Percentiles rank a stretch among this genome's conserved stretches.
Evolutionary conservation across 768 basidiomycete species (phyloP).

Genomic region (Tricholoma hemisulphureum): DNA sequence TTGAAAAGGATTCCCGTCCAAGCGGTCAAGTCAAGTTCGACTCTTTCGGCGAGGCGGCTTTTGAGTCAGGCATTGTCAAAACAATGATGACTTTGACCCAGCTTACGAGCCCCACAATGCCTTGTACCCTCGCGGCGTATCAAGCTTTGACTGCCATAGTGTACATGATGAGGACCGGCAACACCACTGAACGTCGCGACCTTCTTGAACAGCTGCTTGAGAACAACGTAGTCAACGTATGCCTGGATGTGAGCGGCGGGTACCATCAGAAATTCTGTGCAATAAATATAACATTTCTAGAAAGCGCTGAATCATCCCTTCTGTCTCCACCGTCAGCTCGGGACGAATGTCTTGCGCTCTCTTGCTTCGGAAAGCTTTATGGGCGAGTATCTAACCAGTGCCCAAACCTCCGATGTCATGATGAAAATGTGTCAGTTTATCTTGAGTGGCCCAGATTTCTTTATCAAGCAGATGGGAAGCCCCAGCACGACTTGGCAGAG

Average conservation of each 20-base stretch:
- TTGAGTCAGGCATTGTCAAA: slow-evolving; percentile 27
- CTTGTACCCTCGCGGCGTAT: slow-evolving; percentile 18
- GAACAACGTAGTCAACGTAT: slow-evolving; percentile 18
- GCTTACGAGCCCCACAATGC: slow-evolving; percentile 12
- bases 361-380: slow-evolving; percentile 22
- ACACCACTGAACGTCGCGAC: slow-evolving; percentile 14
- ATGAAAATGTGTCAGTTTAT: slow-evolving; percentile 23
- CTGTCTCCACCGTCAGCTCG: slow-evolving; percentile 22
- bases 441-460: slow-evolving; percentile 23
- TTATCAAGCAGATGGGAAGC: slow-evolving; percentile 16
- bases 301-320: slow-evolving; percentile 20
- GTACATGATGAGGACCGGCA: slow-evolving; percentile 20
- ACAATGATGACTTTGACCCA: slow-evolving; percentile 22
- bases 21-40: slow-evolving; percentile 18
- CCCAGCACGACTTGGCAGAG: slow-evolving; percentile 28
- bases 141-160: slow-evolving; percentile 21
- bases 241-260: slow-evolving; percentile 20
- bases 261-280: too few relatives aligned
- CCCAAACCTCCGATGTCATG: slow-evolving; percentile 23
- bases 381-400: slow-evolving; percentile 15
- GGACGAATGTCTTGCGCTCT: slow-evolving; percentile 16
- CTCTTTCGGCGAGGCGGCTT: slow-evolving; percentile 21
- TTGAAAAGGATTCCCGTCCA: slow-evolving; percentile 1
- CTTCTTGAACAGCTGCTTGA: slow-evolving; percentile 25
- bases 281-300: slow-evolving; percentile 3